Evolutionary conservation across 306 rosid species (phyloP).

Genomic region (Trifolium subterraneum): DNA sequence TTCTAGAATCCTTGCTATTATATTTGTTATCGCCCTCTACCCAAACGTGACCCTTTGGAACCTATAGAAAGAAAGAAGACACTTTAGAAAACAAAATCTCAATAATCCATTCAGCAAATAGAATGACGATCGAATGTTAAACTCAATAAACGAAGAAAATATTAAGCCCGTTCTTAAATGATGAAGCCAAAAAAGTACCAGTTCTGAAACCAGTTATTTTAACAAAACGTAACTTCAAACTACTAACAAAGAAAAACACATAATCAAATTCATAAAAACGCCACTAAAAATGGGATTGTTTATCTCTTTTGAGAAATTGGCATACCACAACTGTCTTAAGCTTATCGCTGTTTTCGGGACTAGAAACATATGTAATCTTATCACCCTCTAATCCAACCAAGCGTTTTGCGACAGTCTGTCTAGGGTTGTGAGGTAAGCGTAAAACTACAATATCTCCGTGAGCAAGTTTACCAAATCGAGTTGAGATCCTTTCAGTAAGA

Average conservation of each 20-base stretch:
- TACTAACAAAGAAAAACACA: not conserved
- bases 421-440: constrained; percentile 58
- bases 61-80: constrained; percentile 44
- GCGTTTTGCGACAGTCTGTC: constrained; percentile 53
- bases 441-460: constrained; percentile 65
- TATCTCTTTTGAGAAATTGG: too few species aligned
- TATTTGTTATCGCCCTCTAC: constrained; percentile 75
- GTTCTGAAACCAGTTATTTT: not conserved
- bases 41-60: constrained; percentile 84
- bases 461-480: constrained; percentile 54
- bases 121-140: not conserved
- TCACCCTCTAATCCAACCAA: constrained; percentile 81
- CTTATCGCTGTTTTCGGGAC: constrained; percentile 55
- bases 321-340: constrained; percentile 67
- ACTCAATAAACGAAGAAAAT: too few species aligned
- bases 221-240: not conserved
- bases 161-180: not conserved
- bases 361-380: constrained; percentile 55
- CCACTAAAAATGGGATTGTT: too few species aligned
- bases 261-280: too few species aligned
- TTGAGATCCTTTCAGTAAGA: constrained; percentile 60
- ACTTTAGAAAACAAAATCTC: constrained; percentile 28
- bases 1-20: constrained; percentile 62
- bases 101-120: not conserved
- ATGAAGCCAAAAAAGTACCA: not conserved